Evolutionary conservation across 768 basidiomycete genomes (phyloP).

Genomic region (Lentinus tigrinus): DNA sequence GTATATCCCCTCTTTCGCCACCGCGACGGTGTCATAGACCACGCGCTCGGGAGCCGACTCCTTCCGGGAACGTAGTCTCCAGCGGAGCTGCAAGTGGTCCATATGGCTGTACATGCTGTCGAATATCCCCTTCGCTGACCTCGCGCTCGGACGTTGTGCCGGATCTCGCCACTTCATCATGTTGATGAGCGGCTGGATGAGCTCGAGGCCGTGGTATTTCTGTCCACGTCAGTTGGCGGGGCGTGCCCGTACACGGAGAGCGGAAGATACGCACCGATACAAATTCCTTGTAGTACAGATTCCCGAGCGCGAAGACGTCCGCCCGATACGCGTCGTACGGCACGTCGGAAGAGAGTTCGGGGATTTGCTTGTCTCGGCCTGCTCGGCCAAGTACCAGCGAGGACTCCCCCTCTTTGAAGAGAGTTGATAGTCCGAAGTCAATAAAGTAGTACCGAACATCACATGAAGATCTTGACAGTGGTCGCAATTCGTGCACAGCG

Average conservation of each 20-base stretch:
- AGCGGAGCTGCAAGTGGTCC: neutral
- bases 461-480: constrained; percentile 31
- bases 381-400: constrained; percentile 6
- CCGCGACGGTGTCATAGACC: constrained; percentile 18
- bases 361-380: constrained; percentile 21
- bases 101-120: neutral
- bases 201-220: constrained; percentile 13
- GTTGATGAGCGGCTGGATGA: constrained; percentile 10
- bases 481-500: constrained; percentile 28
- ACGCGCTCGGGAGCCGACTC: constrained; percentile 13
- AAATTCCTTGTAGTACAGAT: constrained; percentile 22
- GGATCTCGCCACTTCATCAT: constrained; percentile 13
- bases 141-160: constrained; percentile 2
- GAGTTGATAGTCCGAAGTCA: constrained; percentile 21
- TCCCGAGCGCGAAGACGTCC: constrained; percentile 24
- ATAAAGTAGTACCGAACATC: constrained; percentile 32
- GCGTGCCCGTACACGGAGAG: neutral
- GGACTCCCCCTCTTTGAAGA: constrained; percentile 14
- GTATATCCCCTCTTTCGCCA: constrained; percentile 14
- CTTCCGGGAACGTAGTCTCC: constrained; percentile 9
- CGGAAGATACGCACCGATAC: constrained; percentile 7
- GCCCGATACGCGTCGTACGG: constrained; percentile 24
- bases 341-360: constrained; percentile 18
- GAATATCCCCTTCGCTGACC: constrained; percentile 2
- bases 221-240: neutral